These are phyloP conservation scores for Gaeumannomyces tritici DNA, from an alignment of 2,329 filamentous ascomycete species.

Conservation along the genomic window DNA sequence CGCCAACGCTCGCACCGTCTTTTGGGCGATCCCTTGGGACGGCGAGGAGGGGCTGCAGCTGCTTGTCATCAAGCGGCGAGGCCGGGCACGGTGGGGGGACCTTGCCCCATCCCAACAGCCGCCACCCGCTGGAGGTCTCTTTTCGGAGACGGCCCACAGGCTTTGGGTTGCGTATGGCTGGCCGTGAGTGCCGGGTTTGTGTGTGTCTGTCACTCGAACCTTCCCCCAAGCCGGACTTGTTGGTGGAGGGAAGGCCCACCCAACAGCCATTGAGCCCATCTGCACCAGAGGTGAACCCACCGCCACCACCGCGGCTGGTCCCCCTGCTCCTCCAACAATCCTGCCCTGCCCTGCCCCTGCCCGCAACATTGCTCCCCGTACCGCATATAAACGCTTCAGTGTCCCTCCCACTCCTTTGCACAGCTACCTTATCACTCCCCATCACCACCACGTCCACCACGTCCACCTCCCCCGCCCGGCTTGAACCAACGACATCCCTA, in stretches of 20 bases:
- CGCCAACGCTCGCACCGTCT: no score
- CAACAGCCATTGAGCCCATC: not conserved
- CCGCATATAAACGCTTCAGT: not conserved
- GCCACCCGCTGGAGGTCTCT: no score
- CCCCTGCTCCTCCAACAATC: not conserved
- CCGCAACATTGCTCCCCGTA: not conserved
- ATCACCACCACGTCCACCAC: not conserved
- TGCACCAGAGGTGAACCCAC: not conserved
- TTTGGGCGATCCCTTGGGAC: not conserved
- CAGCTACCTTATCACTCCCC: not conserved
- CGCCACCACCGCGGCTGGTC: not conserved
- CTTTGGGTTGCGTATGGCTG: no score
- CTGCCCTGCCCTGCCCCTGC: not conserved
- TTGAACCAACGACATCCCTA: not conserved
- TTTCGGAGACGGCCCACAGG: no score
- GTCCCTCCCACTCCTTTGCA: not conserved
- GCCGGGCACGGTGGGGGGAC: not conserved
- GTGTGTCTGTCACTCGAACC: no score
- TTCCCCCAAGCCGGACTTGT: not conserved
- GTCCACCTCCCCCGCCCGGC: not conserved
- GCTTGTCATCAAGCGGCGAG: not conserved
- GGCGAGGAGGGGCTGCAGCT: no score
- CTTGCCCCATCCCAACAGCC: not conserved
- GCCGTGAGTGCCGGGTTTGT: no score
- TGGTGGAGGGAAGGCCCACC: not conserved